Base-by-base conservation (phyloP, 345 rosid species). In the Leavenworthia alabamica region DNA sequence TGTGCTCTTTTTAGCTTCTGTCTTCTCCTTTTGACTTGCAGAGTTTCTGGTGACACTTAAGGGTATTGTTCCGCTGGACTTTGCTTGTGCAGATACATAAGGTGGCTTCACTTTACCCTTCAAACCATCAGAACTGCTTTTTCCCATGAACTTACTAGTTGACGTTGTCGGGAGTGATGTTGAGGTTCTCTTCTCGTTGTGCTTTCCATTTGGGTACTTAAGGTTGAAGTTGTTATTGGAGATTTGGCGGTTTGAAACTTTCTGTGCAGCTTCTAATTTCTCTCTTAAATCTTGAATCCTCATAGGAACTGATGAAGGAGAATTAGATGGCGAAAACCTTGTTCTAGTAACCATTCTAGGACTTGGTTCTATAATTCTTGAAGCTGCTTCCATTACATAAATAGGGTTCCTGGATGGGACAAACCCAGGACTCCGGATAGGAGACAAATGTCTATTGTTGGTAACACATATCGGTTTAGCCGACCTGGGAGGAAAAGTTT, bases 321-420 rank as follows among this genome's bases (percentile, higher is more conserved):
- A 76, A 23, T 70, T 74, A 32, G 73, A 69, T 6, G 74, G 76
- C 13, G 86, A 66, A 43, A 73, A 71, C 75, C 74, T 79, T 41
- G 62, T 55, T 47, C 68, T 79, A n/a, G 66, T 42, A 67, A 66
- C 60, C 55, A 63, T 64, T 67, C 64, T 74, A 28, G 95, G 86
- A 75, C 84, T 80, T 36, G 83, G 83, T 36, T 83, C 90, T n/a
- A 84, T 84, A 41, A 93, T 87, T 76, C 80, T 85, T 46, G 95
- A 79, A 69, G 95, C 87, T 10, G 83, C 86, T 85, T 87, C 96
- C 80, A 82, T 75, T 57, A 89, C 77, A 67, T 81, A 79, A 62
- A 77, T 74, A 15, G 75, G 80, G 68, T 82, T 80, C 66, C 75
- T 85, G 35, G 68, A 62, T 4, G 79, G 80, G 39, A 70, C 56